Percentiles rank a stretch among this genome's conserved stretches.
Conservation (phyloP, 768 basidiomycete genomes). For the Mycena olivaceomarginata region DNA sequence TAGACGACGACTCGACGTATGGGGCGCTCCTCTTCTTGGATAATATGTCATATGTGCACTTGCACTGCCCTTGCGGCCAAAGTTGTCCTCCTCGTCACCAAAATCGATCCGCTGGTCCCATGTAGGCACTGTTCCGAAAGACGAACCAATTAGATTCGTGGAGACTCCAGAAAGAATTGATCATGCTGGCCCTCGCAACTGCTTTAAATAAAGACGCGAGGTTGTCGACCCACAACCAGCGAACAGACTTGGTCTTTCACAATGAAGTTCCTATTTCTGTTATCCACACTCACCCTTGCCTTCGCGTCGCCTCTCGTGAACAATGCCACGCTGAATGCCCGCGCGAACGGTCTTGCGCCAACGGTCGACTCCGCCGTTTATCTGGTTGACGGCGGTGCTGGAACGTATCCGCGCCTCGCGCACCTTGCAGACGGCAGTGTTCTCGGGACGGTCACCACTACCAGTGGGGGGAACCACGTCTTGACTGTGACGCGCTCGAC, state of each 20-base stretch:
- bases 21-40: neutral
- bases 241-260: neutral
- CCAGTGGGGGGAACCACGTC: constrained; percentile 18
- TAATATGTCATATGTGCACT: neutral
- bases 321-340: neutral
- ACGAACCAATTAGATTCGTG: neutral
- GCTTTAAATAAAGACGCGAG: neutral
- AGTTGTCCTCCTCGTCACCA: no score
- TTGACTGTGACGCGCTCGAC: constrained; percentile 41
- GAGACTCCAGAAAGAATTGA: neutral
- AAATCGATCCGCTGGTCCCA: no score
- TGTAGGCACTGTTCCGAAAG: neutral
- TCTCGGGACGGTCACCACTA: constrained; percentile 32
- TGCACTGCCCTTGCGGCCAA: no score
- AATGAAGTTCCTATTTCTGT: constrained; percentile 30
- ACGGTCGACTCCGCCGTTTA: constrained; percentile 27
- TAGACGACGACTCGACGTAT: neutral
- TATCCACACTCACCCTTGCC: constrained; percentile 8
- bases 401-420: constrained; percentile 43
- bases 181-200: neutral
- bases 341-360: constrained; percentile 37
- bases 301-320: neutral
- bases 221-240: neutral
- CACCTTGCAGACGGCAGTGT: constrained; percentile 40
- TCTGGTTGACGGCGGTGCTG: constrained; percentile 13